Base-by-base conservation (phyloP, 2,329 filamentous ascomycete genomes). In the Colletotrichum sp. region DNA sequence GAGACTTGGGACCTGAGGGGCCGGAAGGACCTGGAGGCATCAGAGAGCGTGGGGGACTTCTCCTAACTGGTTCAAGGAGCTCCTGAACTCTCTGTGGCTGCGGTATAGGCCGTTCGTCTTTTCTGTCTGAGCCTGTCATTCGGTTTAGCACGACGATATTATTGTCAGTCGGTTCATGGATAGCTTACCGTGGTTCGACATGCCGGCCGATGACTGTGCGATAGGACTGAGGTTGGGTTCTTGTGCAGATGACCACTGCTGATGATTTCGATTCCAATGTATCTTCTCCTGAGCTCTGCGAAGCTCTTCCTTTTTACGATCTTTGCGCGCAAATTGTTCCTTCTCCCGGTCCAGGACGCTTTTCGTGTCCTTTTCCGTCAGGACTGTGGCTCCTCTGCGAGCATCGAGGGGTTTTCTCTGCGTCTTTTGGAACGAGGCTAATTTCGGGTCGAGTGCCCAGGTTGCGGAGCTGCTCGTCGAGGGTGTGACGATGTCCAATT, bases 221-320 rank as follows among this genome's bases (percentile, higher is more conserved):
- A 89, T 88, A 15, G 87, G 87, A 65, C 86, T 89, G 59, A 90
- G 77, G 9, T 81, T 81, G 13, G 88, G 87, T 72, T 89, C 87
- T 29, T 85, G 85, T 2, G 84, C 84, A 5, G 87, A 89, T 6
- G 86, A 88, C 89, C 88, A 90, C 69, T 87, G 85, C 24, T 84
- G 82, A 3, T 82, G 83, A 29, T 86, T 82, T 29, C 83, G 83
- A 69, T 81, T 84, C 89, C 87, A 90, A 75, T 78, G 84, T 4
- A 87, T 79, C 13, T 78, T 79, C 18, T 79, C 76, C 69, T 83
- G 80, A 63, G 81, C 78, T 29, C 79, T 72, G 47, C 81, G 78
- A 38, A 85, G 78, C 4, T 78, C 80, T 34, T 84, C 80, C 76
- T 88, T 88, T 13, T 81, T 80, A 31, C 77, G 79, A 69, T 85